phyloP scores from a whole-genome alignment of 768 basidiomycete genomes.

The Xerocomus brunneocitrinus region DNA sequence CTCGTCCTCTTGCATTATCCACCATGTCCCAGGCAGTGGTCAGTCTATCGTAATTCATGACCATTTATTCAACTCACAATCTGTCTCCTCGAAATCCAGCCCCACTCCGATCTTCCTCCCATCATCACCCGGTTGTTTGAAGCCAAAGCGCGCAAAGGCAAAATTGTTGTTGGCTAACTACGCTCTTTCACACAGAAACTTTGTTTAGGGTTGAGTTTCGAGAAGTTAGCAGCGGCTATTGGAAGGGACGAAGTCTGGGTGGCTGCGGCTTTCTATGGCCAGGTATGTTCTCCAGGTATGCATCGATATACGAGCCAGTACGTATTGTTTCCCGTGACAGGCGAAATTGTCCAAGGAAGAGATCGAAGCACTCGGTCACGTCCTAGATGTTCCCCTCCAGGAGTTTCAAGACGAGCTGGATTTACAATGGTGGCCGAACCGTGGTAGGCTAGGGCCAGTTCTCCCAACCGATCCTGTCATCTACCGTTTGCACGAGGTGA shows the following conservation, averaged over 20 bases:
- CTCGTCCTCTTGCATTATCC: too few relatives aligned
- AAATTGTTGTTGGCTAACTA: neutral
- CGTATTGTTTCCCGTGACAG: constrained; percentile 29
- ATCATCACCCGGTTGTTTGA: constrained; percentile 50
- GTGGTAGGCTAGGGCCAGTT: constrained; percentile 53
- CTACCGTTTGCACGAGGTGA: constrained; percentile 77
- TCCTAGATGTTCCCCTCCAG: constrained; percentile 44
- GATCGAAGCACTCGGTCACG: constrained; percentile 44
- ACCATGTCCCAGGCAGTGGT: constrained; percentile 20
- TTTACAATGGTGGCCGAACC: constrained; percentile 69
- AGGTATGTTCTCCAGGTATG: constrained; percentile 39
- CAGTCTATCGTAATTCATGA: constrained; percentile 15
- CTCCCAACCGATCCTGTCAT: constrained; percentile 77
- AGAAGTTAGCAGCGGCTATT: constrained; percentile 58
- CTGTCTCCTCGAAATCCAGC: constrained; percentile 39
- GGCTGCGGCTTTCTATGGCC: constrained; percentile 77
- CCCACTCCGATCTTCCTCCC: constrained; percentile 50
- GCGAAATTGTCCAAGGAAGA: constrained; percentile 67
- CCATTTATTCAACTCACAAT: constrained; percentile 23
- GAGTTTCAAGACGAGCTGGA: constrained; percentile 47
- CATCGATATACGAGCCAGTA: neutral
- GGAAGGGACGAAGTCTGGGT: constrained; percentile 79
- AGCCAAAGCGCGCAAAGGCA: constrained; percentile 65
- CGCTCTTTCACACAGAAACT: neutral
- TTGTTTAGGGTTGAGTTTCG: constrained; percentile 59